phyloP scores from a whole-genome alignment of 331 rosid genomes.

The Phaseolus coccineus region DNA sequence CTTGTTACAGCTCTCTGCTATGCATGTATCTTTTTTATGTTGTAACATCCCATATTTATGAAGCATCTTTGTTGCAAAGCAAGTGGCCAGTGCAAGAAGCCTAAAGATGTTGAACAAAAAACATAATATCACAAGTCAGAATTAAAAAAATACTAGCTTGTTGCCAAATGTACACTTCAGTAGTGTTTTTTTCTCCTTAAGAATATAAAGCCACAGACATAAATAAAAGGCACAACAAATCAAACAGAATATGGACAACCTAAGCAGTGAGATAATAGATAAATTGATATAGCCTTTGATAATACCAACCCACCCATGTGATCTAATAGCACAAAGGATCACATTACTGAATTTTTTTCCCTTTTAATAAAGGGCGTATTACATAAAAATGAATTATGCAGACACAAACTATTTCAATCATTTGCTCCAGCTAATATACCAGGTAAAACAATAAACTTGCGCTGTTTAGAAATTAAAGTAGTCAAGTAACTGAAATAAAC shows the following conservation, averaged over 20 bases:
- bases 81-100: constrained; percentile 85
- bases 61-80: constrained; percentile 89
- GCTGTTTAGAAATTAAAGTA: constrained; percentile 13
- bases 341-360: constrained; percentile 2
- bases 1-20: constrained; percentile 49
- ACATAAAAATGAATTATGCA: background rate
- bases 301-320: constrained; percentile 26
- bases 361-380: background rate
- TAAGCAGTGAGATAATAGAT: constrained; percentile 25
- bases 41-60: constrained; percentile 79
- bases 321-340: constrained; percentile 6
- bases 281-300: background rate
- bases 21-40: constrained; percentile 53
- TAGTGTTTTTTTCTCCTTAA: constrained; percentile 16
- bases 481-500: constrained; percentile 8
- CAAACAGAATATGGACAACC: constrained; percentile 33
- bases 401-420: background rate
- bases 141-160: background rate
- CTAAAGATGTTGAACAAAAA: constrained; percentile 50
- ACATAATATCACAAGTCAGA: constrained; percentile 37
- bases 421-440: constrained; percentile 1
- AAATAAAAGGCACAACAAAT: constrained; percentile 33
- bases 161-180: background rate
- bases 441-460: constrained; percentile 4
- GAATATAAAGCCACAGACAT: constrained; percentile 13